phyloP scores from a whole-genome alignment of 495 filamentous ascomycete species.

The Annulohypoxylon stygium region DNA sequence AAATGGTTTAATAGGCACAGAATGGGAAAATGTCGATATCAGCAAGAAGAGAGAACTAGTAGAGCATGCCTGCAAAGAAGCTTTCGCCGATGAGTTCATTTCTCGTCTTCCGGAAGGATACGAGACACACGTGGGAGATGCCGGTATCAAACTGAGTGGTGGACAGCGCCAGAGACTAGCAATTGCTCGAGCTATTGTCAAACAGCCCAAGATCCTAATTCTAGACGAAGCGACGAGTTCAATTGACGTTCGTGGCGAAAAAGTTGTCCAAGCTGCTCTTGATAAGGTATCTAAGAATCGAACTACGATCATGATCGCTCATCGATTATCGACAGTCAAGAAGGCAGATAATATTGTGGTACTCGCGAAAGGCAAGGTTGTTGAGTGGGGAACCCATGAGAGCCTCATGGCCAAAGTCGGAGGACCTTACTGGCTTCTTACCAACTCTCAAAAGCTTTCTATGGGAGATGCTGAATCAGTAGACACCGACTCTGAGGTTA shows the following conservation, averaged over 20 bases:
- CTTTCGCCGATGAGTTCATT: slow-evolving; percentile 74
- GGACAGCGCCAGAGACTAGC: slow-evolving; percentile 76
- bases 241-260: slow-evolving; percentile 69
- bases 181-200: slow-evolving; percentile 78
- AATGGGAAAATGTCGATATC: slow-evolving; percentile 66
- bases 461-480: slow-evolving; percentile 44
- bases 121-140: slow-evolving; percentile 71
- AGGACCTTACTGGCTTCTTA: slow-evolving; percentile 68
- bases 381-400: slow-evolving; percentile 78
- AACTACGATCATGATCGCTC: slow-evolving; percentile 74
- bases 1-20: slow-evolving; percentile 73
- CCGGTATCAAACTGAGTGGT: slow-evolving; percentile 70
- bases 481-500: slow-evolving; percentile 43
- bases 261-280: slow-evolving; percentile 69
- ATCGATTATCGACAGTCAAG: slow-evolving; percentile 69
- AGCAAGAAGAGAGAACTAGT: slow-evolving; percentile 68
- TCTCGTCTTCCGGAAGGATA: slow-evolving; percentile 71
- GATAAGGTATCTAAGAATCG: slow-evolving; percentile 66
- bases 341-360: slow-evolving; percentile 77
- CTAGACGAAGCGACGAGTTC: slow-evolving; percentile 85
- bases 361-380: slow-evolving; percentile 67
- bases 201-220: slow-evolving; percentile 83
- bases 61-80: slow-evolving; percentile 70
- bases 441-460: slow-evolving; percentile 64
- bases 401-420: slow-evolving; percentile 69